These are phyloP conservation scores for Plasmodium fragile DNA, from an alignment of 169 alveolate genomes.

Conservation along the genomic window DNA sequence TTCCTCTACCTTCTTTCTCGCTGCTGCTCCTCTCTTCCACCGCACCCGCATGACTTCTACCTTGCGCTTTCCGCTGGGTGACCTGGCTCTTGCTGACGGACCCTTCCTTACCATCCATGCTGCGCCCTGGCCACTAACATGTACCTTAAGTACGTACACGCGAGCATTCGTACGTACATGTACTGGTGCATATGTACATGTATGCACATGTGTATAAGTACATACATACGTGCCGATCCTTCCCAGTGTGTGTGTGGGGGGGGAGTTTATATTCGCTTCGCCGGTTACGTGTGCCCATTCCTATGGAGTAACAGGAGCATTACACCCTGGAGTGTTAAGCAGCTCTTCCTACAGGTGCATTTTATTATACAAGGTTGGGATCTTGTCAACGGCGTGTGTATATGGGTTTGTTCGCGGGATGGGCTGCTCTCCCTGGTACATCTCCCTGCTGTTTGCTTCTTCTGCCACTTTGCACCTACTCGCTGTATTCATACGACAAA, in stretches of 20 bases:
- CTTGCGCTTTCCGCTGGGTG: not conserved
- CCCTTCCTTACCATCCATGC: slow-evolving; percentile 53
- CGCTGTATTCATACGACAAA: not conserved
- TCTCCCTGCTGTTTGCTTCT: not conserved
- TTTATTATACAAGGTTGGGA: not conserved
- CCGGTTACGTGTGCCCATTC: not conserved
- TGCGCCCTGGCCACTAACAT: slow-evolving; percentile 1
- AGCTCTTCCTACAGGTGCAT: slow-evolving; percentile 2
- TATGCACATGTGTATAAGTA: not conserved
- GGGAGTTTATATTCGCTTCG: not conserved
- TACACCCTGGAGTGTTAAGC: not conserved
- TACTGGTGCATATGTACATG: not conserved
- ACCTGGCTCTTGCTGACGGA: not conserved
- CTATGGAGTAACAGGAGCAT: not conserved
- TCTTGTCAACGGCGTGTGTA: not conserved
- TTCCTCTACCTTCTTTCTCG: not conserved
- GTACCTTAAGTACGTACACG: not conserved
- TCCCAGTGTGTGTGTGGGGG: not conserved
- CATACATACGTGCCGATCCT: not conserved
- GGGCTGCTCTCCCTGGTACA: not conserved
- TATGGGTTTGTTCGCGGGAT: not conserved
- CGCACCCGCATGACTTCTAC: not conserved
- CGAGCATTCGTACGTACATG: not conserved
- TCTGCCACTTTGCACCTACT: not conserved
- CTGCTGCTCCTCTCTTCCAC: slow-evolving; percentile 3